These are phyloP conservation scores for Ustilago curta DNA, from an alignment of 1,284 basidiomycete genomes.

Conservation along the genomic window DNA sequence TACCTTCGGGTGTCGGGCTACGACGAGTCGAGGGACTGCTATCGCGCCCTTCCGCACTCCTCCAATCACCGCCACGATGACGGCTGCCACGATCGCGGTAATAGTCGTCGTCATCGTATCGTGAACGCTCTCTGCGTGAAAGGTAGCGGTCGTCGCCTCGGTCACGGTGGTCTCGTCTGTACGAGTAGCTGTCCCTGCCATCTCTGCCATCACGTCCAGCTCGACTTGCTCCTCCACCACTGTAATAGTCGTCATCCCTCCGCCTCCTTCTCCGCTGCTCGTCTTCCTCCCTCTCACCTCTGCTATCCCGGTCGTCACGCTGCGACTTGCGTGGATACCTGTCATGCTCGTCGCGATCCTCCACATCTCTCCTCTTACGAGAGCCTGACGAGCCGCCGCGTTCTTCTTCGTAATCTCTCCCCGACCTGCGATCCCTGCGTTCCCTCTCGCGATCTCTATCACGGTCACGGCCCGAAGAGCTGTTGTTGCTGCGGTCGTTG, in stretches of 20 bases:
- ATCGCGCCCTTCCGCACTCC: constrained; percentile 44
- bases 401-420: constrained; percentile 41
- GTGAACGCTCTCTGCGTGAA: constrained; percentile 31
- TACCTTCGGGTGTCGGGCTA: constrained; percentile 90
- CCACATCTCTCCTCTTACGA: constrained; percentile 29
- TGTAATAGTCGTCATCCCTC: constrained; percentile 52
- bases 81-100: constrained; percentile 70
- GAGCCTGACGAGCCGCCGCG: constrained; percentile 24
- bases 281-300: constrained; percentile 63
- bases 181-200: constrained; percentile 21
- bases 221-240: constrained; percentile 18
- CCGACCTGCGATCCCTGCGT: constrained; percentile 35
- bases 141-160: constrained; percentile 38
- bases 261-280: constrained; percentile 40
- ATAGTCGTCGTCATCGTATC: constrained; percentile 47
- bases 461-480: constrained; percentile 24
- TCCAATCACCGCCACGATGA: constrained; percentile 70
- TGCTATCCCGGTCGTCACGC: constrained; percentile 31
- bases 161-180: constrained; percentile 24
- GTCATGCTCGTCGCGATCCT: constrained; percentile 47
- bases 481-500: constrained; percentile 25
- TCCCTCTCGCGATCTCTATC: constrained; percentile 37
- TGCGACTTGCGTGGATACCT: constrained; percentile 39
- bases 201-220: constrained; percentile 24
- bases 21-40: constrained; percentile 79